phyloP scores from a whole-genome alignment of 306 rosid species.

The Ceratonia siliqua region DNA sequence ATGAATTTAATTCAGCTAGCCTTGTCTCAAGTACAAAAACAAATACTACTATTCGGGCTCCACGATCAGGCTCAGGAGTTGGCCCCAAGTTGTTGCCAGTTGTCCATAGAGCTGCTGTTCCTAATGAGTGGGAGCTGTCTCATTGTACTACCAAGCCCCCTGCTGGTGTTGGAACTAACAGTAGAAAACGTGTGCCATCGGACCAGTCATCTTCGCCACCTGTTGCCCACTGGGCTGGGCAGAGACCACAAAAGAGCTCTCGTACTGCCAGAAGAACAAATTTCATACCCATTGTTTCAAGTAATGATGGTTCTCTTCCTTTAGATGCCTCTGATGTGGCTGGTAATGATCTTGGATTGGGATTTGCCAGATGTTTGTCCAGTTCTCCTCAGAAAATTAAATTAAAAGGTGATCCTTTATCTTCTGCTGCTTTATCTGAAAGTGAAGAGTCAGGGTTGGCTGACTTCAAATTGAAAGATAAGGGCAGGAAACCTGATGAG shows the following conservation, averaged over 20 bases:
- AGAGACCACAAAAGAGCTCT: constrained; percentile 85
- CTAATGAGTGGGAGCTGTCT: constrained; percentile 78
- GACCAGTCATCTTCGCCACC: constrained; percentile 85
- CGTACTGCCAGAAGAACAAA: constrained; percentile 83
- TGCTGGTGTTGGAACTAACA: constrained; percentile 60
- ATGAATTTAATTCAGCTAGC: constrained; percentile 68
- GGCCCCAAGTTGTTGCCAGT: constrained; percentile 70
- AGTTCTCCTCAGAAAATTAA: constrained; percentile 82
- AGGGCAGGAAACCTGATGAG: constrained; percentile 66
- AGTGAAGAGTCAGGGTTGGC: constrained; percentile 88
- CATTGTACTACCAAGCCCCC: constrained; percentile 71
- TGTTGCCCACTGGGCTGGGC: constrained; percentile 69
- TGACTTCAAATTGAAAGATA: constrained; percentile 70
- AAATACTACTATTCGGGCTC: constrained; percentile 73
- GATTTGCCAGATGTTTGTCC: constrained; percentile 58
- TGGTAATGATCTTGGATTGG: constrained; percentile 68
- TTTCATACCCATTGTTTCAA: constrained; percentile 63
- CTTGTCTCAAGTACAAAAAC: constrained; percentile 62
- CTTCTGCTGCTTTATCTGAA: constrained; percentile 75
- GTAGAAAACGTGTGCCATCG: constrained; percentile 70
- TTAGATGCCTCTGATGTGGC: constrained; percentile 66
- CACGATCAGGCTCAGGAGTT: constrained; percentile 72
- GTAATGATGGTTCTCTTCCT: constrained; percentile 67
- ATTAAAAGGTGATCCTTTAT: constrained; percentile 64
- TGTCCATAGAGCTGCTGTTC: constrained; percentile 57